Conservation (phyloP, 1,139 yeast species). For the Dujonia santamariae region DNA sequence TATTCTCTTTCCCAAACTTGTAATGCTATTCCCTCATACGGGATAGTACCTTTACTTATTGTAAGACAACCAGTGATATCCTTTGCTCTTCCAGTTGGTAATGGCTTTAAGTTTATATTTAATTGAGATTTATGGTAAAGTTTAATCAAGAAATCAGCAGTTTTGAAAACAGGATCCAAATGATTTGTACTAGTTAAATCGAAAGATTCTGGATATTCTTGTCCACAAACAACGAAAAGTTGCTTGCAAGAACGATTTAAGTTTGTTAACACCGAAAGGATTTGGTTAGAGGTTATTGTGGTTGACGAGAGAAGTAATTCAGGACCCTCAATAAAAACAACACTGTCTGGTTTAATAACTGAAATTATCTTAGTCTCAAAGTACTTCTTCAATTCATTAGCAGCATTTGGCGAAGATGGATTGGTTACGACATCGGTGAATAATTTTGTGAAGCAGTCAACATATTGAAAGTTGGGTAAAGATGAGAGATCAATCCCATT, state of each 20-base stretch:
- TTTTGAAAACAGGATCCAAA: conserved; percentile 33
- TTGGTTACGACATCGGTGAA: conserved; percentile 28
- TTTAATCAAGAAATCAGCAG: conserved; percentile 46
- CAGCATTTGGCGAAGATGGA: conserved; percentile 15
- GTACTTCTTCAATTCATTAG: conserved; percentile 15
- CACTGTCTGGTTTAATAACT: conserved; percentile 16
- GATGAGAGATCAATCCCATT: conserved; percentile 38
- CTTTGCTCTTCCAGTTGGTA: conserved; percentile 77
- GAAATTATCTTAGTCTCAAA: conserved; percentile 20
- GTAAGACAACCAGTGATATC: conserved; percentile 76
- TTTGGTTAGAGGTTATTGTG: conserved; percentile 24
- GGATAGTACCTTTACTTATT: conserved; percentile 51
- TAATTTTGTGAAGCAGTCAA: conserved; percentile 44
- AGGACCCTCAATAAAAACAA: conserved; percentile 45
- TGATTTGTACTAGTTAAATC: conserved; percentile 26
- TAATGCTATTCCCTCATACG: conserved; percentile 18
- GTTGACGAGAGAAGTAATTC: conserved; percentile 51
- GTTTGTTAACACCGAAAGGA: conserved; percentile 32
- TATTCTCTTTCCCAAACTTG: conserved; percentile 60
- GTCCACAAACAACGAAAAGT: conserved; percentile 30
- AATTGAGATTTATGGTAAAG: conserved; percentile 49
- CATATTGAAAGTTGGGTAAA: conserved; percentile 31
- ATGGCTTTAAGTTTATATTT: conserved; percentile 56
- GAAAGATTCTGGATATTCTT: conserved; percentile 39
- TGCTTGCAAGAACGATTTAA: conserved; percentile 35